Percentiles rank a stretch among this genome's conserved stretches.
Evolutionary conservation across 108 stramenopile species (phyloP).

Genomic region (Thalassiosira profunda): DNA sequence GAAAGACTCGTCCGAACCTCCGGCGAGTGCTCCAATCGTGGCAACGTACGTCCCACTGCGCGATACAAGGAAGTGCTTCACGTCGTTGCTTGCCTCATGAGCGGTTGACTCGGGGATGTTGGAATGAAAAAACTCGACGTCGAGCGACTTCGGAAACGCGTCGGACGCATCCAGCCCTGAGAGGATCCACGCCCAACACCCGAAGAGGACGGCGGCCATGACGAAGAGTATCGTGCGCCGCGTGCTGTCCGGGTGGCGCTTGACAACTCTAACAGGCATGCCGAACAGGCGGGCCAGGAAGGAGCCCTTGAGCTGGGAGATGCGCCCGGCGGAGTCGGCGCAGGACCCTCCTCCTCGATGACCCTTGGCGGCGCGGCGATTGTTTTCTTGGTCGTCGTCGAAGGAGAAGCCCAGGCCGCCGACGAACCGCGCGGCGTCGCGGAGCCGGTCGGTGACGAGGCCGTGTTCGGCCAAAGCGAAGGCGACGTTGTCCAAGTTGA

Average conservation of each 20-base stretch:
- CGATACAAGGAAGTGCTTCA: neutral
- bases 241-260: neutral
- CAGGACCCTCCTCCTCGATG: conserved; percentile 3
- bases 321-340: neutral
- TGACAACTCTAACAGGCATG: neutral
- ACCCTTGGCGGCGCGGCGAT: no score
- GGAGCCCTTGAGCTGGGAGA: neutral
- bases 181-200: neutral
- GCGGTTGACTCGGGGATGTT: neutral
- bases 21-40: no score
- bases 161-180: neutral
- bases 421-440: neutral
- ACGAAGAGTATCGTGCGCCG: neutral
- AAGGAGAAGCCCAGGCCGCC: neutral
- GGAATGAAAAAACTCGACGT: conserved; percentile 8
- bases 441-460: neutral
- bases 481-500: conserved; percentile 1
- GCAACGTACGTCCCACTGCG: conserved; percentile 6
- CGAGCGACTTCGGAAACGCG: neutral
- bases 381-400: neutral
- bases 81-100: neutral
- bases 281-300: neutral
- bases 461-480: conserved; percentile 8
- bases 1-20: neutral
- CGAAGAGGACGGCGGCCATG: neutral